Conservation (phyloP, 2,329 filamentous ascomycete species). For the Alternaria postmessia region DNA sequence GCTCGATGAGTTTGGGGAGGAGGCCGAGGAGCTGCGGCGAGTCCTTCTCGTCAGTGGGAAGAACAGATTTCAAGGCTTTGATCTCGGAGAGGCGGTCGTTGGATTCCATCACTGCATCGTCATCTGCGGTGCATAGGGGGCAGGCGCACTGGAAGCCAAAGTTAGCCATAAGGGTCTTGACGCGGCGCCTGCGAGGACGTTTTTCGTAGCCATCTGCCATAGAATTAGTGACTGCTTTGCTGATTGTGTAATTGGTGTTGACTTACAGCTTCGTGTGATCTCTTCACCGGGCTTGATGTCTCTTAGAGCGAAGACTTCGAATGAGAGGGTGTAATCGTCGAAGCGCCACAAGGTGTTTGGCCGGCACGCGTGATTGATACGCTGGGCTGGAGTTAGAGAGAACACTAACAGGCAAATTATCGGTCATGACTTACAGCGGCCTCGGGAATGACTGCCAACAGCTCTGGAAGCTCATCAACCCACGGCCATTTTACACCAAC, state of each 20-base stretch:
- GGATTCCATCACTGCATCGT: slow-evolving; percentile 25
- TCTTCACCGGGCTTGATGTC: slow-evolving; percentile 42
- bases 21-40: slow-evolving; percentile 33
- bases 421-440: slow-evolving; percentile 36
- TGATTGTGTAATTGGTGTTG: neutral
- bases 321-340: slow-evolving; percentile 36
- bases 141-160: slow-evolving; percentile 45
- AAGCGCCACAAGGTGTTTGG: slow-evolving; percentile 47
- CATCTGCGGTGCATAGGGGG: slow-evolving; percentile 35
- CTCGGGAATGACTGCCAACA: slow-evolving; percentile 39
- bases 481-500: slow-evolving; percentile 32
- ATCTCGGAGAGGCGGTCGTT: slow-evolving; percentile 39
- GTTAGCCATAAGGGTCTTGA: slow-evolving; percentile 28
- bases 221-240: neutral
- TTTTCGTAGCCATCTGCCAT: slow-evolving; percentile 37
- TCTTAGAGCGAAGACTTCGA: slow-evolving; percentile 39
- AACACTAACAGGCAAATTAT: rapidly evolving
- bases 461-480: slow-evolving; percentile 26
- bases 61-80: slow-evolving; percentile 30
- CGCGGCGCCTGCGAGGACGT: slow-evolving; percentile 25
- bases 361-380: slow-evolving; percentile 48
- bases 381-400: slow-evolving; percentile 24
- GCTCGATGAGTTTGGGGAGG: slow-evolving; percentile 34
- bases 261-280: slow-evolving; percentile 42
- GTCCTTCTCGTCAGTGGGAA: slow-evolving; percentile 30